These are phyloP conservation scores for Mycena pura DNA, from an alignment of 768 basidiomycete species.

Conservation along the genomic window DNA sequence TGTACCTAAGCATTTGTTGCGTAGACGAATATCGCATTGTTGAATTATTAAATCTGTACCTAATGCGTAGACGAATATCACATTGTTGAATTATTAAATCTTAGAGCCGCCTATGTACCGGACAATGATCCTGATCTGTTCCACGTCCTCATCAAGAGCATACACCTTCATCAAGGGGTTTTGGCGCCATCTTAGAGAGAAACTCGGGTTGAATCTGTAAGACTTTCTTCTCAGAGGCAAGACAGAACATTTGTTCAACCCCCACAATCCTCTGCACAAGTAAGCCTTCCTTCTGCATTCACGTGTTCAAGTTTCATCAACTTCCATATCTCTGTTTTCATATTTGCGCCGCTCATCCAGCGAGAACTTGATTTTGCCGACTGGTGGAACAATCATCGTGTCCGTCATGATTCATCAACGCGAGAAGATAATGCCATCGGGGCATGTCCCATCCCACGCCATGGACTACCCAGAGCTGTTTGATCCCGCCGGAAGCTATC, in stretches of 20 bases:
- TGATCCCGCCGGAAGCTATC: slow-evolving; percentile 11
- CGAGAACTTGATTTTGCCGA: slow-evolving; percentile 20
- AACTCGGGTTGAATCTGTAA: slow-evolving; percentile 22
- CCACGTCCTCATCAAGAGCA: slow-evolving; percentile 20
- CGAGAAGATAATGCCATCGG: slow-evolving; percentile 27
- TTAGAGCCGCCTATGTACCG: too few relatives aligned
- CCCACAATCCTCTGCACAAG: slow-evolving; percentile 7
- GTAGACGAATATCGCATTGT: too few relatives aligned
- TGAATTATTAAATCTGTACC: too few relatives aligned
- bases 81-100: too few relatives aligned
- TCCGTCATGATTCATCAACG: slow-evolving; percentile 26
- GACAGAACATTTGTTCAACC: slow-evolving; percentile 13
- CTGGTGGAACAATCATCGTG: slow-evolving; percentile 30
- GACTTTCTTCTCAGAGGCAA: slow-evolving; percentile 17
- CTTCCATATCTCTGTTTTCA: not conserved
- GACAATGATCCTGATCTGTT: slow-evolving; percentile 14
- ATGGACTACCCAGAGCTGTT: not conserved
- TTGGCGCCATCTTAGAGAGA: slow-evolving; percentile 25
- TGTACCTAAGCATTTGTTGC: too few relatives aligned
- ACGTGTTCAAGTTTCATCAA: not conserved
- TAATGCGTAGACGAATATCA: too few relatives aligned
- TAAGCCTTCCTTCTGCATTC: not conserved
- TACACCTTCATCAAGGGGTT: slow-evolving; percentile 28
- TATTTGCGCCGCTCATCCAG: slow-evolving; percentile 18
- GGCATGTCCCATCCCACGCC: slow-evolving; percentile 14